These are phyloP conservation scores for Diaporthe humulicola DNA, from an alignment of 2,329 filamentous ascomycete species.

Conservation along the genomic window DNA sequence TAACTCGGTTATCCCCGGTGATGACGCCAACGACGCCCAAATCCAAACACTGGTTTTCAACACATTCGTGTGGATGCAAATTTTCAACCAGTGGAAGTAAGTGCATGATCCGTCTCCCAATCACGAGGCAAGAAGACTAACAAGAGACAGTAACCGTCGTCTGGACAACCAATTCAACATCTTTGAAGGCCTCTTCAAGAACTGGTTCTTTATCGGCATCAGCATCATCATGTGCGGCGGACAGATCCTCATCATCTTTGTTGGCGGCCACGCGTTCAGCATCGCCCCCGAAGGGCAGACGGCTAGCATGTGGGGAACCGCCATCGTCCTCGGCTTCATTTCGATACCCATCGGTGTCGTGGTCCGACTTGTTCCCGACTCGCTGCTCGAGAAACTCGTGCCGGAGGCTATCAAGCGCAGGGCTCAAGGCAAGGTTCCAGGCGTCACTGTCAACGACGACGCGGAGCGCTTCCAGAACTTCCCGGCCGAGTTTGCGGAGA, in stretches of 20 bases:
- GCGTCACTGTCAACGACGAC: slow-evolving; percentile 74
- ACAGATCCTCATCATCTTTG: slow-evolving; percentile 89
- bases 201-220: slow-evolving; percentile 91
- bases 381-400: slow-evolving; percentile 67
- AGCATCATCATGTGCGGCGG: slow-evolving; percentile 89
- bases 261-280: slow-evolving; percentile 85
- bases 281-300: slow-evolving; percentile 74
- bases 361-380: slow-evolving; percentile 87
- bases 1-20: slow-evolving; percentile 50
- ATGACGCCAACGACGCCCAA: slow-evolving; percentile 58
- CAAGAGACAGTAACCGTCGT: slow-evolving; percentile 77
- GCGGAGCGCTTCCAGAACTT: slow-evolving; percentile 74
- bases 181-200: slow-evolving; percentile 87
- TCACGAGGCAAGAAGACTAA: slow-evolving; percentile 27
- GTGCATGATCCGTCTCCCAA: slow-evolving; percentile 49
- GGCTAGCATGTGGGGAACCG: slow-evolving; percentile 87
- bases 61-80: slow-evolving; percentile 99
- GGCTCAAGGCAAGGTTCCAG: slow-evolving; percentile 60
- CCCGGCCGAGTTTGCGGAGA: slow-evolving; percentile 79
- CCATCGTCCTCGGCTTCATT: slow-evolving; percentile 84
- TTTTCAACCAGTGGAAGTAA: slow-evolving; percentile 97
- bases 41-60: slow-evolving; percentile 93
- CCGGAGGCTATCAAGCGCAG: slow-evolving; percentile 66
- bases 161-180: slow-evolving; percentile 97
- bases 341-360: slow-evolving; percentile 87